Base-by-base conservation (phyloP, 129 eudicot genomes). In the Saussurea involucrata region DNA sequence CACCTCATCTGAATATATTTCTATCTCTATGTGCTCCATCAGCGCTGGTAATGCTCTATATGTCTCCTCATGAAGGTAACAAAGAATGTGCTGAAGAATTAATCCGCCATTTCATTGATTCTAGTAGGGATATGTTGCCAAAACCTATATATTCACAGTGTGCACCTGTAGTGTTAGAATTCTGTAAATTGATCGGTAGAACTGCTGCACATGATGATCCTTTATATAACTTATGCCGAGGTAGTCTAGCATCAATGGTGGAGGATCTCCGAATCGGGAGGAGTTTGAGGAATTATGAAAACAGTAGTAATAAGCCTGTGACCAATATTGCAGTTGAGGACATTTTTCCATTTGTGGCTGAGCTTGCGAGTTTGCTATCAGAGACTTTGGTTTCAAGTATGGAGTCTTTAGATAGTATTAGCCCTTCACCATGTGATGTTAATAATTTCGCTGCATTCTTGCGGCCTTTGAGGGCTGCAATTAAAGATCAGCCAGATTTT, bases 11-110 rank as follows among this genome's bases (percentile, higher is more conserved):
- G 33, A 84, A 81, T 69, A 84, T 95, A 32, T 95, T 95, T 63
- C 80, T 83, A 11, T 84, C 91, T 0, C 72, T 92, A 0, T 75
- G 79, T 29, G 96, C 87, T 0, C 90, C 96, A 0, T 72, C 82
- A 1, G 97, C 92, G 0, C 25, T 95, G 70, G 93, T 92, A 21
- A 85, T 85, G 91, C 85, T 95, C 42, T 88, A 89, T 37, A 66
- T 85, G 81, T 91, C 99, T 0, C 66, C 85, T 0, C 27, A 68
- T 57, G 70, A 33, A 31, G 70, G 81, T 29, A 88, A 86, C 32
- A 81, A 37, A 78, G 80, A 82, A 10, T 74, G 76, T 68, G 96
- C 86, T 4, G 87, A 82, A 15, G 89, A 83, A 7, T 77, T 81
- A 22, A 92, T 95, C 57, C 53, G 76, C 15, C 71, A 66, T 21